Base-by-base conservation (phyloP, 2,329 filamentous ascomycete species). In the Cercospora citrullina region DNA sequence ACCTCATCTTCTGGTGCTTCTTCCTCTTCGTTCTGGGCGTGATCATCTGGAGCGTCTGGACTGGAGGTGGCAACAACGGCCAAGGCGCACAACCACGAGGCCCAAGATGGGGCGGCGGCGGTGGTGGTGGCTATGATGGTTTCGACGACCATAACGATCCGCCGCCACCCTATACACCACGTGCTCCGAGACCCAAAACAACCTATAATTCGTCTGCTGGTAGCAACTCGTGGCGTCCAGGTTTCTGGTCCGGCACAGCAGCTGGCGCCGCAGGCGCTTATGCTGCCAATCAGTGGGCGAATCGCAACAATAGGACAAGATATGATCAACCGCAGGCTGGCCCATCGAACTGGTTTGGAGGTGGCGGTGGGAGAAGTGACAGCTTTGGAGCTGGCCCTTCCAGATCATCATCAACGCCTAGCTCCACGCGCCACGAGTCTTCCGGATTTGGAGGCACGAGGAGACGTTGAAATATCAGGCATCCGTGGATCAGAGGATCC, bases 211-310 rank as follows among this genome's bases (percentile, higher is more conserved):
- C 66, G 18, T 42, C 61, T 18, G 30, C 62, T 2, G 30, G 59
- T 39, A 45, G 68, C 69, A 79, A 86, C 69, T 83, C 83, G 1
- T 93, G 90, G 90, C 84, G 85, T 60, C 90, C 91, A 5, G 91
- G 91, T 1, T 93, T 93, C 79, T 93, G 90, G 90, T 86, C 83
- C 18, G 91, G 90, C 21, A 80, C 87, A n/a, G 84, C 86, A 0
- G 86, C 86, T 16, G 91, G 91, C 55, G 89, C 88, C 5, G 90
- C 90, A 42, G 73, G 71, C 58, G 71, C 70, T 14, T 74, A 73
- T 51, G 74, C 73, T 55, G 74, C 73, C 10, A 65, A 70, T 3
- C 65, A 70, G 21, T 69, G 31, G 39, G 68, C 65, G 18, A 67
- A 72, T 36, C 68, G 65, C 48, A 69, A 71, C 61, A 72, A 74